These are phyloP conservation scores for Phanerochaete carnosa DNA, from an alignment of 768 basidiomycete genomes.

Conservation along the genomic window DNA sequence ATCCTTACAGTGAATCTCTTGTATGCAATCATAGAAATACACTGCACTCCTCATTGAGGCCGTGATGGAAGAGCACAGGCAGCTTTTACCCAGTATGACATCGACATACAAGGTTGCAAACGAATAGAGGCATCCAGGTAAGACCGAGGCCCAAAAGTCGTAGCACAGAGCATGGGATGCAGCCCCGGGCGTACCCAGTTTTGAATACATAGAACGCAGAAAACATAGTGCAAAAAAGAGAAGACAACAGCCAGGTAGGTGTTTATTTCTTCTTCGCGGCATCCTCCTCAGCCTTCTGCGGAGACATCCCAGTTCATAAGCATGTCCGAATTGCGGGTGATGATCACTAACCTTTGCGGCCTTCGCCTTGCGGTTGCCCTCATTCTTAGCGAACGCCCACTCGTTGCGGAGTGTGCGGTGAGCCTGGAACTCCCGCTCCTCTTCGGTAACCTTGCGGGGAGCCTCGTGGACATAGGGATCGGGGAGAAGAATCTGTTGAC, in stretches of 20 bases:
- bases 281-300: constrained; percentile 87
- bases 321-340: background rate
- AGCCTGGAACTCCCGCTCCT: constrained; percentile 87
- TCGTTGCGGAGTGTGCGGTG: constrained; percentile 84
- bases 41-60: constrained; percentile 2
- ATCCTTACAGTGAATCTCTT: background rate
- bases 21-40: background rate
- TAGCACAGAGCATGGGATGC: constrained; percentile 34
- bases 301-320: constrained; percentile 17
- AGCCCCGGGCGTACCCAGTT: constrained; percentile 29
- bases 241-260: constrained; percentile 18
- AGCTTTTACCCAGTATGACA: constrained; percentile 2
- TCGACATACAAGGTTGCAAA: background rate
- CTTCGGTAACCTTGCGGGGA: constrained; percentile 89
- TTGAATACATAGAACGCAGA: constrained; percentile 31
- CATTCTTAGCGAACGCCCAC: constrained; percentile 80
- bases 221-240: constrained; percentile 19
- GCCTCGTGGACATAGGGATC: constrained; percentile 65
- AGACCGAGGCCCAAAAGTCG: background rate
- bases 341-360: constrained; percentile 68
- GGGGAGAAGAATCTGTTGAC: constrained; percentile 64
- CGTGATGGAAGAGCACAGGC: background rate
- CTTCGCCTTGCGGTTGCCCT: constrained; percentile 84
- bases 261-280: constrained; percentile 86
- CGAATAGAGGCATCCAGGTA: background rate